Base-by-base conservation (phyloP, 495 filamentous ascomycete species). In the Hypoxylon trugodes region DNA sequence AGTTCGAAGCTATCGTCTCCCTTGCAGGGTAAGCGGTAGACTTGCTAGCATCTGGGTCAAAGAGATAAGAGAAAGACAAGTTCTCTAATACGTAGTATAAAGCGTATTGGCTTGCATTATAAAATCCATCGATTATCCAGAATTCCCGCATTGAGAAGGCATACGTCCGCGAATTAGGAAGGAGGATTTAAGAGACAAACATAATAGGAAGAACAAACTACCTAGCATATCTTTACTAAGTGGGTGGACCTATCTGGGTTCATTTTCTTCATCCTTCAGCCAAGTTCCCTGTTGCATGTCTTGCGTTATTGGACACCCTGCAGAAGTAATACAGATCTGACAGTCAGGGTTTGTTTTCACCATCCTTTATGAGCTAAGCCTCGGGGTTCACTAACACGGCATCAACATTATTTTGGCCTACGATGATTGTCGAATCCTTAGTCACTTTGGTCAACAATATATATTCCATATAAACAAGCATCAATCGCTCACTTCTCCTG, bases 271-370 rank as follows among this genome's bases (percentile, higher is more conserved):
- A 13, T 21, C 28, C 37, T 28, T 6, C 33, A 22, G 32, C 46
- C 45, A 28, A 26, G 38, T 36, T 10, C 38, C 25, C 32, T 22
- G 19, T 24, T 38, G 33, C 3, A 13, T 28, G 30, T 45, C 45
- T 48, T 28, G 42, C 33, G 22, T 37, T 38, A 42, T 52, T n/a
- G 36, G 18, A 13, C 45, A 33, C 38, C 22, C 61, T 33, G 26
- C 52, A 61, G 52, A 36, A 61, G 57, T 58, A 41, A 61, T 52
- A 58, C 58, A 41, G 26, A 67, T 52, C n/a, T 55, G 4, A 61
- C 54, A 50, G 25, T 40, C 58, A 32, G 28, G 26, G 19, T 16
- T 16, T 52, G n/a, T 36, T 18, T 1, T 56, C 24, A 22, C 35
- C 37, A 37, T 40, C 22, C 26, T 12, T 35, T 43, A 33, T 40